Evolutionary conservation across 1,284 basidiomycete species (phyloP).

Genomic region (Cerrena zonata): DNA sequence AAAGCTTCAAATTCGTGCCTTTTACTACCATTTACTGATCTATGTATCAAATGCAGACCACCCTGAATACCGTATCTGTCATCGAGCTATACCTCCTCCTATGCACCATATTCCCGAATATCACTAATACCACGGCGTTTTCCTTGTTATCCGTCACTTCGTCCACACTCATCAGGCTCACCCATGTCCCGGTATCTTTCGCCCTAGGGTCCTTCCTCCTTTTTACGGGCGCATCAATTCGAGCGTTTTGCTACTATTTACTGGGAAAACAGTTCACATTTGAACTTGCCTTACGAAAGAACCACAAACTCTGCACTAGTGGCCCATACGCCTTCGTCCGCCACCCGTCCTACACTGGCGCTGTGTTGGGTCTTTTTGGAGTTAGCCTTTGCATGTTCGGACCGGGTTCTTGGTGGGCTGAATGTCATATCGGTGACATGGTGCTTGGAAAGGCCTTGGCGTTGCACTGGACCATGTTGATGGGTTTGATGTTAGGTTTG

Average conservation of each 20-base stretch:
- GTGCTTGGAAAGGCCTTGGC: not conserved
- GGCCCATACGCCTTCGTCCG: constrained; percentile 10
- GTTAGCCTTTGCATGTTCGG: not conserved
- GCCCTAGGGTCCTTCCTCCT: too few relatives aligned
- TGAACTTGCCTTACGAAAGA: constrained; percentile 6
- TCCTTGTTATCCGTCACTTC: too few relatives aligned
- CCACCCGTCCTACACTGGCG: constrained; percentile 8
- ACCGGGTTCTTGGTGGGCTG: not conserved
- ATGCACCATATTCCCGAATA: too few relatives aligned
- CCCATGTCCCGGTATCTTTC: too few relatives aligned
- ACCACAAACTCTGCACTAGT: constrained; percentile 8
- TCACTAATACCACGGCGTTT: too few relatives aligned
- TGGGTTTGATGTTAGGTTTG: not conserved
- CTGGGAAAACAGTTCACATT: constrained; percentile 7
- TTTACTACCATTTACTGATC: too few relatives aligned
- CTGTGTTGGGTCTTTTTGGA: not conserved
- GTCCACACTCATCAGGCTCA: too few relatives aligned
- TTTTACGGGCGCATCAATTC: constrained; percentile 1
- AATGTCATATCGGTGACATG: not conserved
- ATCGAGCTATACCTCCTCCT: too few relatives aligned
- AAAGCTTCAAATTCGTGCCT: too few relatives aligned
- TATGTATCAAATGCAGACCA: too few relatives aligned
- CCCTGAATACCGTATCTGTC: too few relatives aligned
- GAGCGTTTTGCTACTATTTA: constrained; percentile 2
- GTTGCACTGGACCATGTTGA: not conserved